Conservation (phyloP, 805 yeast species). For the Saccharomycopsis synnaedendra region DNA sequence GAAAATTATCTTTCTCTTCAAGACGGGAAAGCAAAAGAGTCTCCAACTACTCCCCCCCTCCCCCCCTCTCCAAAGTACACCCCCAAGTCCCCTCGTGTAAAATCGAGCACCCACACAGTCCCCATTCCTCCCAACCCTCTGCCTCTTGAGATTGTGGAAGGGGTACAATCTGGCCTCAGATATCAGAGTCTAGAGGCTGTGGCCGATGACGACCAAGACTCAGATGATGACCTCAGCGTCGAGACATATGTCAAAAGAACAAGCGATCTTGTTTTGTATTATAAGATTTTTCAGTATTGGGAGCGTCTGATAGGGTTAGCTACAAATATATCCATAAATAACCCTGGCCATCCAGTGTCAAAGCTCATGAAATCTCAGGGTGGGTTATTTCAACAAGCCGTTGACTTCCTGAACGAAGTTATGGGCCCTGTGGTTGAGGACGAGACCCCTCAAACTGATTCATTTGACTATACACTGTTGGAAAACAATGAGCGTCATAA, state of each 20-base stretch:
- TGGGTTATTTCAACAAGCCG: slow-evolving; percentile 3
- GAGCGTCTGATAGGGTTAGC: not conserved
- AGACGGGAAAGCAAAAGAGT: not conserved
- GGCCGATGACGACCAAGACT: not conserved
- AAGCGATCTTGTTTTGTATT: slow-evolving; percentile 14
- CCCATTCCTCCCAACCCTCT: not conserved
- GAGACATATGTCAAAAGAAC: slow-evolving; percentile 6
- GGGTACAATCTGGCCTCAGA: not conserved
- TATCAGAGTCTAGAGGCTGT: not conserved
- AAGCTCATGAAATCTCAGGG: not conserved
- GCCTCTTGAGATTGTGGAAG: not conserved
- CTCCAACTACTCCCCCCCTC: not conserved
- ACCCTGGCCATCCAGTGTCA: not conserved
- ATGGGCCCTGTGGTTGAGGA: not conserved
- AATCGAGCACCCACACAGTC: not conserved
- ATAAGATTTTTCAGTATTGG: slow-evolving; percentile 9
- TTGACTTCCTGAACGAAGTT: slow-evolving; percentile 6
- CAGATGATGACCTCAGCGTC: not conserved
- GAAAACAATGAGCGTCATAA: slow-evolving; percentile 4
- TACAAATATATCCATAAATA: not conserved
- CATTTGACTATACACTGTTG: slow-evolving; percentile 8
- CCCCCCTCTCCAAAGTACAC: not conserved
- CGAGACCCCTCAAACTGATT: not conserved
- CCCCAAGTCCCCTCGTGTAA: not conserved
- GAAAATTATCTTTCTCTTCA: slow-evolving; percentile 14